These are phyloP conservation scores for Dactylella cylindrospora DNA, from an alignment of 2,329 filamentous ascomycete genomes.

Conservation along the genomic window DNA sequence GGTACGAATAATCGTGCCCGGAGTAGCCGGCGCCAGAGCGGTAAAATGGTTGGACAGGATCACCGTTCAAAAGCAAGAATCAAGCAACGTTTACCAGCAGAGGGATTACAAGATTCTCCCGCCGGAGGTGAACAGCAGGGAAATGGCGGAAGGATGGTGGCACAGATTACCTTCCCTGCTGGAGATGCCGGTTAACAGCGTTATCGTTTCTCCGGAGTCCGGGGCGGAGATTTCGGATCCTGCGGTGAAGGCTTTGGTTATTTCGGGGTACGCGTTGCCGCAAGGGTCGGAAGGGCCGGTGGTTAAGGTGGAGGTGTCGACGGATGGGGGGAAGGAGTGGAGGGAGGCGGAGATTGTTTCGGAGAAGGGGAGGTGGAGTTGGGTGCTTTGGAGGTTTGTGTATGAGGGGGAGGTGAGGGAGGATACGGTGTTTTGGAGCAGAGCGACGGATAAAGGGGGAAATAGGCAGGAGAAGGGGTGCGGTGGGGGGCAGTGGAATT, in stretches of 20 bases:
- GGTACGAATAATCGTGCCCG: constrained; percentile 77
- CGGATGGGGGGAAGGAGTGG: constrained; percentile 83
- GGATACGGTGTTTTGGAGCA: constrained; percentile 57
- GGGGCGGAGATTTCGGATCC: constrained; percentile 53
- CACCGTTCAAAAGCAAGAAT: constrained; percentile 68
- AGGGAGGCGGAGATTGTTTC: constrained; percentile 59
- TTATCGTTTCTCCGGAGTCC: constrained; percentile 57
- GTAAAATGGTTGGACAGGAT: constrained; percentile 90
- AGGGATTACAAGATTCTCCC: constrained; percentile 64
- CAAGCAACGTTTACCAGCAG: constrained; percentile 61
- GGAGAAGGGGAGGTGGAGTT: constrained; percentile 57
- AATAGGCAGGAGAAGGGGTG: constrained; percentile 57
- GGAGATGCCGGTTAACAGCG: constrained; percentile 62
- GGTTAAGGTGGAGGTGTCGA: constrained; percentile 76
- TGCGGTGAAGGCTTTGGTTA: constrained; percentile 6
- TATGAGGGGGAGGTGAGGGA: constrained; percentile 54
- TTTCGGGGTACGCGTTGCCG: constrained; percentile 73
- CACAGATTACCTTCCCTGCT: constrained; percentile 56
- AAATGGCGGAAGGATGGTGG: constrained; percentile 60
- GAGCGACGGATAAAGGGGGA: constrained; percentile 59
- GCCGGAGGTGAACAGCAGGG: constrained; percentile 56
- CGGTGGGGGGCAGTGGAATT: constrained; percentile 58
- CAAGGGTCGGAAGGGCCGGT: constrained; percentile 74
- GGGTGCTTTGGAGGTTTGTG: constrained; percentile 59
- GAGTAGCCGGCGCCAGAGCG: constrained; percentile 86